Percentiles rank a stretch among this genome's conserved stretches.
These are phyloP conservation scores for Cladosporium sp. DNA, from an alignment of 2,329 filamentous ascomycete genomes.

Conservation along the genomic window DNA sequence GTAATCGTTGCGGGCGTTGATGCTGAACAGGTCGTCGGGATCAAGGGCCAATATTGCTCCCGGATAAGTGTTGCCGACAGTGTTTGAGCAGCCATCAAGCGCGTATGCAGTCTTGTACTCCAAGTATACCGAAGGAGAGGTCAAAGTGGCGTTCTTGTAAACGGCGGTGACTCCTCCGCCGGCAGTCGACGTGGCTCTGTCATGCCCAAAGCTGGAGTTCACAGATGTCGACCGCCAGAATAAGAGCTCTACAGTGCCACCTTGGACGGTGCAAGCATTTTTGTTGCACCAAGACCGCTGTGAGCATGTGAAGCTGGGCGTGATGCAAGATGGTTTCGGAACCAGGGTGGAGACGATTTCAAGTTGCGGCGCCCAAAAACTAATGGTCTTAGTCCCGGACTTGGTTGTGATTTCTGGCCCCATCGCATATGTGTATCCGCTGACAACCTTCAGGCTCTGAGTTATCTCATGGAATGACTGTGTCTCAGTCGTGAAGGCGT, in stretches of 20 bases:
- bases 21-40: conserved; percentile 12
- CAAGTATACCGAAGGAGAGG: conserved; percentile 19
- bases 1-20: conserved; percentile 11
- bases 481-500: background rate
- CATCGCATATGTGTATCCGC: conserved; percentile 8
- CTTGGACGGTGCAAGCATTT: conserved; percentile 13
- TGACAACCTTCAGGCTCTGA: background rate
- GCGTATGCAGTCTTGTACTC: conserved; percentile 19
- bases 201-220: too few species aligned
- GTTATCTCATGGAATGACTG: background rate
- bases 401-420: background rate
- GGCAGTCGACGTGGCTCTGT: background rate
- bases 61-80: conserved; percentile 15
- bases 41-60: conserved; percentile 16
- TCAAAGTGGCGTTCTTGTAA: conserved; percentile 17
- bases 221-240: conserved; percentile 12
- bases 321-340: background rate
- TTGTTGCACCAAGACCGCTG: background rate
- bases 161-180: conserved; percentile 11
- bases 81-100: conserved; percentile 13
- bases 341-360: background rate
- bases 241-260: conserved; percentile 16
- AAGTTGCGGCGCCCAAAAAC: background rate
- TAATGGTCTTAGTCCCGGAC: background rate
- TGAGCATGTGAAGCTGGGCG: background rate